Evolutionary conservation across 73 alveolate genomes (phyloP).

Genomic region (Symbiodinium pilosum): DNA sequence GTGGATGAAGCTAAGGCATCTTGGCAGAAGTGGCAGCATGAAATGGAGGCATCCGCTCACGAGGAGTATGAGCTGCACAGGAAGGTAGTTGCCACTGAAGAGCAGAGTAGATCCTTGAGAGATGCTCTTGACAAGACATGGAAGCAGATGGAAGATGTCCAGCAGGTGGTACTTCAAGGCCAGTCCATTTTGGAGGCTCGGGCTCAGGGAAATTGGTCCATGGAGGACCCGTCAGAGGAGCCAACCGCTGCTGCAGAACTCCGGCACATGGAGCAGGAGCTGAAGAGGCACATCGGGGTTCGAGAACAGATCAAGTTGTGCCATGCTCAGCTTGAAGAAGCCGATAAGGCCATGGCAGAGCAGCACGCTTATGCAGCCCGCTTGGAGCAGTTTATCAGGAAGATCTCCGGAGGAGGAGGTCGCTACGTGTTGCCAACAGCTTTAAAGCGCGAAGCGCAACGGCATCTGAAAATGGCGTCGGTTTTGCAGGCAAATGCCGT

Average conservation of each 20-base stretch:
- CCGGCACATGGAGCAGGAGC: not conserved
- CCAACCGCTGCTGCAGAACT: not conserved
- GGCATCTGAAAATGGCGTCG: conserved; percentile 36
- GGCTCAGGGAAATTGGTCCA: not conserved
- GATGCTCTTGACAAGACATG: conserved; percentile 41
- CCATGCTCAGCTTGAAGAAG: not conserved
- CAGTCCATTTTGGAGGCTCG: conserved; percentile 40
- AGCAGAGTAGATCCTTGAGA: conserved; percentile 20
- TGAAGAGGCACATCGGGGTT: not conserved
- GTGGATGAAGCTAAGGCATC: conserved; percentile 14
- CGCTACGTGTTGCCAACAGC: conserved; percentile 60
- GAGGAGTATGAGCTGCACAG: conserved; percentile 18
- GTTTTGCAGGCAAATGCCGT: too few relatives aligned
- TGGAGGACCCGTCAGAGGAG: not conserved
- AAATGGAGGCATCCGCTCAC: not conserved
- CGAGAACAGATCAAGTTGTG: conserved; percentile 1
- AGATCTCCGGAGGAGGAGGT: conserved; percentile 84
- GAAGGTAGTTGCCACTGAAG: not conserved
- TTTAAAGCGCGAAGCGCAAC: conserved; percentile 84
- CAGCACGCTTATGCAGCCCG: conserved; percentile 39
- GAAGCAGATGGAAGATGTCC: conserved; percentile 78
- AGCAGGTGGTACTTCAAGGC: conserved; percentile 20
- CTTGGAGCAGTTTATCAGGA: conserved; percentile 44
- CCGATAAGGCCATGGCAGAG: not conserved
- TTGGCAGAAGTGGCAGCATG: not conserved